Base-by-base conservation (phyloP, 306 rosid species). In the Ochetophila trinervis region DNA sequence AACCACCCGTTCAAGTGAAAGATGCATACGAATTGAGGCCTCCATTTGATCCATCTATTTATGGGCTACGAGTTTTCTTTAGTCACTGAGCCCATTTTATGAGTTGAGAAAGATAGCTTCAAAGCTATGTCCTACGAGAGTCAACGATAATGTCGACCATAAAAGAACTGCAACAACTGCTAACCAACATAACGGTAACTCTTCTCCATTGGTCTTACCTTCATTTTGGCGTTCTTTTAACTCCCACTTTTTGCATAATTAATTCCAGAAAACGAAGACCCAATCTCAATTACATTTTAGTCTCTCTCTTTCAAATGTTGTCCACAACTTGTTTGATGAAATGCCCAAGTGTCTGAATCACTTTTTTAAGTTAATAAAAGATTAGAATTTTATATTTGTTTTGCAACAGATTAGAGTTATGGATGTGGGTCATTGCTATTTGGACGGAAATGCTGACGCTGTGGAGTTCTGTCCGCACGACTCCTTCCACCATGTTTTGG, bases 371-470 rank as follows among this genome's bases (percentile, higher is more conserved):
- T 27, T 27, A 4, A 27, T 27, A 27, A 27, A 27, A 27, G 32
- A 27, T 27, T 27, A 27, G 32, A 27, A 27, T 27, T 27, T 27
- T 27, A 27, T 27, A 27, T 27, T 9, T 8, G 10, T 36, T 8
- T 9, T 2, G 12, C 12, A 40, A 10, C 45, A 9, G 15, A 7
- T 10, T 40, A 12, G 13, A 59, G 71, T 45, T n/a, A 93, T 89
- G 98, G 95, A 89, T 23, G 72, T 89, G 63, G 93, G 89, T 50
- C 82, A 87, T 68, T 87, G 78, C 77, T 67, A 74, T 74, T 83
- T 93, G 44, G 84, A 89, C 34, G 95, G 97, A 19, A 89, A 93
- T 75, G 88, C 93, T n/a, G 95, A 93, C 49, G 95, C 87, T 5
- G 98, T 86, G 12, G 95, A 89, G 77, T 93, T 93, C 67, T 93